Base-by-base conservation (phyloP, 1,139 yeast genomes). In the Yamadazyma dendronema region DNA sequence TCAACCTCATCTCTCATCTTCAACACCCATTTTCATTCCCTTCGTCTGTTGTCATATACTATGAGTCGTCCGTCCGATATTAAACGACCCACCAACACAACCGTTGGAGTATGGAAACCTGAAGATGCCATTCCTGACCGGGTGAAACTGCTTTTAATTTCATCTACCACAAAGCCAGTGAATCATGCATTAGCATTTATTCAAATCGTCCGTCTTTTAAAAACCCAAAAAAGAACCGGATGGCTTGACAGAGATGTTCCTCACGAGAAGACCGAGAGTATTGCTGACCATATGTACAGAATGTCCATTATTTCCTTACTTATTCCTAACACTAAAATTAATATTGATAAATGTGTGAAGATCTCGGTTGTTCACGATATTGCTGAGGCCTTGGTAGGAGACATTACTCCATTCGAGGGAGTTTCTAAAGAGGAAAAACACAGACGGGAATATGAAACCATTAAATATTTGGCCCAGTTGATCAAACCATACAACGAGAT, bases 241-340 rank as follows among this genome's bases (percentile, higher is more conserved):
- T 92, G 98, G 98, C 61, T 92, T 21, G 90, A 89, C 53, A 79
- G 79, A 52, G 79, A 77, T 11, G 72, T 92, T 24, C 73, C 79
- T 0, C 56, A 61, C 8, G 55, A 49, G 2, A 53, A 62, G 21
- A 74, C 75, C 1, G 94, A 92, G 60, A 81, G 90, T 35, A 90
- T 92, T 39, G 75, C 90, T 13, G 98, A 92, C 60, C 99, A 92
- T 60, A 92, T 92, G 97, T 92, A 92, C 58, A 75, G 99, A 43
- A 92, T 94, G 97, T 81, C 90, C 4, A 70, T 90, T 31, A 80
- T 90, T 37, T 72, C 95, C 17, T 77, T 90, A 84, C 62, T 87
- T 25, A 73, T 86, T 29, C 83, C 85, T 12, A 53, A 61, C 31
- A 42, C 46, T 5, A 51, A 58, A 11, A 60, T 68, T 31, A 59